These are phyloP conservation scores for Trichoderma koningiopsis DNA, from an alignment of 2,329 filamentous ascomycete genomes.

Conservation along the genomic window DNA sequence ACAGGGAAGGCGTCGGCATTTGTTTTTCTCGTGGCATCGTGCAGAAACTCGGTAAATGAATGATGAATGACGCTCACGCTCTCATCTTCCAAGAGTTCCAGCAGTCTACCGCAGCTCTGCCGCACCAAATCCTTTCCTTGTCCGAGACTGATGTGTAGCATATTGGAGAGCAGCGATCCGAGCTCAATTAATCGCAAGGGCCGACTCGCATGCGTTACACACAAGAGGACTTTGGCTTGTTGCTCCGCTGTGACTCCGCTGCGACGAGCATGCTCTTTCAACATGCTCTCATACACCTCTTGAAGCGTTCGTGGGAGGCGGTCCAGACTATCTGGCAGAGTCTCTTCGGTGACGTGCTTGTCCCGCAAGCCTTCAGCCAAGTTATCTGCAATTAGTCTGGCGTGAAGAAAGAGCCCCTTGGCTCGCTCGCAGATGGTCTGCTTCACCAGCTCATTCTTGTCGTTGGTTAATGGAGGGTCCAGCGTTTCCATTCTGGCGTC, in stretches of 20 bases:
- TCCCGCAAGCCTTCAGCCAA: conserved; percentile 5
- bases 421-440: conserved; percentile 2
- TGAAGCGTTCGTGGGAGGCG: not conserved
- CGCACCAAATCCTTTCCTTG: conserved; percentile 9
- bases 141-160: not conserved
- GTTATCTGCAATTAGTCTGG: conserved; percentile 2
- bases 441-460: conserved; percentile 1
- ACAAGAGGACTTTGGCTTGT: conserved; percentile 4
- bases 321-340: not conserved
- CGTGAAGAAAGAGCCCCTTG: conserved; percentile 7
- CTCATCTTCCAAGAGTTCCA: conserved; percentile 8
- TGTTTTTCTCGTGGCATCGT: not conserved
- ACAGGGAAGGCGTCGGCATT: not conserved
- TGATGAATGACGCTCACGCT: conserved; percentile 9
- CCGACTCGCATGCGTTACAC: conserved; percentile 4
- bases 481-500: not conserved
- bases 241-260: conserved; percentile 4
- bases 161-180: conserved; percentile 4
- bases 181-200: conserved; percentile 1
- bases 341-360: conserved; percentile 5
- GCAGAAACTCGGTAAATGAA: conserved; percentile 5
- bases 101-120: not conserved
- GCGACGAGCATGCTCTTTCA: not conserved
- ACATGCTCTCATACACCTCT: not conserved
- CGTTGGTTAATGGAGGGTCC: not conserved